Percentiles rank a stretch among this genome's conserved stretches.
phyloP scores from a whole-genome alignment of 2,329 filamentous ascomycete species.

The Cadophora gregata region DNA sequence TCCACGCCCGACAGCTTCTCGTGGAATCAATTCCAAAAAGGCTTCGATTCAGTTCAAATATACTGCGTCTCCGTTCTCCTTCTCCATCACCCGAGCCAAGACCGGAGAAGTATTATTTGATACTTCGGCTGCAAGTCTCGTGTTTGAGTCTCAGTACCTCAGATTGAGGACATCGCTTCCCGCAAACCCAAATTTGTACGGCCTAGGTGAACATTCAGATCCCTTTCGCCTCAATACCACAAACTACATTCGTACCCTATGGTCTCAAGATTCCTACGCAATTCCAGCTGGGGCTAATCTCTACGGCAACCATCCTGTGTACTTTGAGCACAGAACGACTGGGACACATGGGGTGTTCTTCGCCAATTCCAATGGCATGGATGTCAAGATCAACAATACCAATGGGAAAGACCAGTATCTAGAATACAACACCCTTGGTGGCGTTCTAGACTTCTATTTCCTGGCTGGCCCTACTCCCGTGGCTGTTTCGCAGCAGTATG shows the following conservation, averaged over 20 bases:
- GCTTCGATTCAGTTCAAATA: constrained; percentile 58
- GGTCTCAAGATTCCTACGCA: constrained; percentile 64
- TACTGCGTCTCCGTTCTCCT: constrained; percentile 63
- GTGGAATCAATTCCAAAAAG: constrained; percentile 42
- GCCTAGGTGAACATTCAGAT: constrained; percentile 69
- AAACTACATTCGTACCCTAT: constrained; percentile 66
- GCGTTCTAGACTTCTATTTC: constrained; percentile 76
- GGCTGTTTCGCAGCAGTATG: constrained; percentile 64
- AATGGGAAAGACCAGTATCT: constrained; percentile 64
- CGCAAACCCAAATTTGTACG: constrained; percentile 65
- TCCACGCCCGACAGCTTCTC: constrained; percentile 53
- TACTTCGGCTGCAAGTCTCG: constrained; percentile 59
- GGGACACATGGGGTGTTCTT: constrained; percentile 71
- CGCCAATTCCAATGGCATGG: constrained; percentile 77
- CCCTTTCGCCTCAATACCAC: constrained; percentile 61
- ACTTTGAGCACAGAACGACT: constrained; percentile 64
- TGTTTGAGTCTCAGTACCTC: constrained; percentile 70
- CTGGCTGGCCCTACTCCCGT: constrained; percentile 63
- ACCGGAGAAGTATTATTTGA: constrained; percentile 64
- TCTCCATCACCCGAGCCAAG: constrained; percentile 57
- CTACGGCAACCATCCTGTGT: constrained; percentile 68
- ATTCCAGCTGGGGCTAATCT: constrained; percentile 62
- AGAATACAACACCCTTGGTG: constrained; percentile 81
- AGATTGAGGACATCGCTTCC: constrained; percentile 66
- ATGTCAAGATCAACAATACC: constrained; percentile 73